phyloP scores from a whole-genome alignment of 768 basidiomycete species.

The Pisolithus albus region DNA sequence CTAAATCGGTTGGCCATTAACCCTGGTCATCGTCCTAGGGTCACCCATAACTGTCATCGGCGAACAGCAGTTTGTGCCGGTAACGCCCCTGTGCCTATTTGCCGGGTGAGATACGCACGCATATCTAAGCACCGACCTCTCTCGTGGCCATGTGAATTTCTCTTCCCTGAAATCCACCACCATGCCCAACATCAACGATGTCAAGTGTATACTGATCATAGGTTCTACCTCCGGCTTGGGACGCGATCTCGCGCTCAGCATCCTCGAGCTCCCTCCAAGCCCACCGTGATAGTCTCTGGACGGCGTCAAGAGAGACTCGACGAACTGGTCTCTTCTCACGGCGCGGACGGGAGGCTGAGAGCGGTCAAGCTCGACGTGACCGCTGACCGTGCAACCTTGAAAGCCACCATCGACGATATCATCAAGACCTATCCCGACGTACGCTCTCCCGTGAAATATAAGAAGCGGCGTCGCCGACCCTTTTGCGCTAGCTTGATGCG shows the following conservation, averaged over 20 bases:
- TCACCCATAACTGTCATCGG: no score
- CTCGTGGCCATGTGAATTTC: not conserved
- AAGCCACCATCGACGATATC: constrained; percentile 35
- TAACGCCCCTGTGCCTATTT: no score
- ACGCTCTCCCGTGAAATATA: constrained; percentile 8
- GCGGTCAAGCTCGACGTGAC: constrained; percentile 40
- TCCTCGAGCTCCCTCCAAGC: constrained; percentile 43
- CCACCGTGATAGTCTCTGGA: constrained; percentile 45
- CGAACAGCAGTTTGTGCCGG: no score
- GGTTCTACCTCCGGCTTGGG: constrained; percentile 59
- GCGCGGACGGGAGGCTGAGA: constrained; percentile 30
- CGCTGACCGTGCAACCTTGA: constrained; percentile 31
- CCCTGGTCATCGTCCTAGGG: no score
- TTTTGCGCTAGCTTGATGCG: constrained; percentile 42
- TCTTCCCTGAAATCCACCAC: not conserved
- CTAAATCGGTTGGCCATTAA: no score
- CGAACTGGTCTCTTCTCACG: constrained; percentile 31
- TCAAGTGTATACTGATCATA: constrained; percentile 46
- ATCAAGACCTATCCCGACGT: constrained; percentile 45
- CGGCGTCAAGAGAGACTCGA: constrained; percentile 49
- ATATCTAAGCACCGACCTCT: no score
- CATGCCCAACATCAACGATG: constrained; percentile 36
- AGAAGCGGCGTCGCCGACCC: not conserved
- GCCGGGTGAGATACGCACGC: no score
- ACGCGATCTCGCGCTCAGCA: constrained; percentile 45